Base-by-base conservation (phyloP, 2,329 filamentous ascomycete species). In the Sphaerostilbella broomeana region DNA sequence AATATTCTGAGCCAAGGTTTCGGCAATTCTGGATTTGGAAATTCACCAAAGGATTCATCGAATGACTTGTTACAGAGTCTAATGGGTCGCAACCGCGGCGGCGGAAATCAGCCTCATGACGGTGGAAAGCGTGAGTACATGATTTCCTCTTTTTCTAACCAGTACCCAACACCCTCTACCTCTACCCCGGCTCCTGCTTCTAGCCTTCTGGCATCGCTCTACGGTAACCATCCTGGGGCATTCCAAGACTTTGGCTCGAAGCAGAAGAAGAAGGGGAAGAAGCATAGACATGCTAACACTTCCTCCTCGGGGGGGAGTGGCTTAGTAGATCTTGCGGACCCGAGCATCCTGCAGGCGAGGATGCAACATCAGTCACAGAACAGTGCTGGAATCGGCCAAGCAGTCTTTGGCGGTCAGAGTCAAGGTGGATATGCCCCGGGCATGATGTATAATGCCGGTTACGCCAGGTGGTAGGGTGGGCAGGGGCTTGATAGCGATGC, bases 281-380 rank as follows among this genome's bases (percentile, higher is more conserved):
- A 95, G 87, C 90, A 95, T 78, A 94, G 89, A 82, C 89, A 95
- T 83, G 90, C 88, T 92, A 95, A 95, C 87, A 95, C 90, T 90
- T 95, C 89, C 86, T 97, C 90, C 81, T 94, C 88, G 81, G 85
- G 85, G 75, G 89, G 88, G 80, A 86, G 87, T 86, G 89, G 86
- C 75, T 81, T 95, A 90, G 89, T 94, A 75, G 89, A 97, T 94
- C 87, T 95, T 89, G 87, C 86, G 77, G 89, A 97, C 87, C 90
- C 90, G 77, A 95, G 87, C 78, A 95, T 95, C 78, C 81, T 97
- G 77, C 89, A 95, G 75, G 87, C 87, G 68, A 86, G 89, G 77
- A 84, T 94, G 77, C 89, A 94, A 69, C 86, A 92, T 72, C 79
- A 84, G 71, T 75, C 80, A 57, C 81, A 84, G 70, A 84, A 80